These are phyloP conservation scores for Capsella rubella DNA, from an alignment of 441 rosid species.

Conservation along the genomic window DNA sequence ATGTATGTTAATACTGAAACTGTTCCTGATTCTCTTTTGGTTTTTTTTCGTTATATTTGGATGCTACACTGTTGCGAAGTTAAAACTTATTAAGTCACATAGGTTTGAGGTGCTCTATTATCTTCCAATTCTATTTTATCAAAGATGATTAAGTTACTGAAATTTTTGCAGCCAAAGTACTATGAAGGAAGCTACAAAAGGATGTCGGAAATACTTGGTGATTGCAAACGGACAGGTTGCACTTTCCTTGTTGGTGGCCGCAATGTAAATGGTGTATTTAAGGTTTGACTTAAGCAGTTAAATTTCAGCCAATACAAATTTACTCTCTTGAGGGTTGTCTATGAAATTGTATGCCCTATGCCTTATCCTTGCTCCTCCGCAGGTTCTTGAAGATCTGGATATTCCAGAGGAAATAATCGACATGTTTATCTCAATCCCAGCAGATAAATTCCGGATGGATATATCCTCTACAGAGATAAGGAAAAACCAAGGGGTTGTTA, in stretches of 20 bases:
- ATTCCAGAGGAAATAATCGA: slow-evolving; percentile 68
- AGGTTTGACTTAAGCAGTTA: slow-evolving; percentile 50
- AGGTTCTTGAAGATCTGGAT: slow-evolving; percentile 84
- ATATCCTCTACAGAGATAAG: slow-evolving; percentile 82
- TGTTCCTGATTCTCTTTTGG: background rate
- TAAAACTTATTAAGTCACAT: slow-evolving; percentile 17
- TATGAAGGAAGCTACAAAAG: slow-evolving; percentile 62
- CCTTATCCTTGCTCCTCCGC: slow-evolving; percentile 32
- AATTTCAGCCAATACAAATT: slow-evolving; percentile 1
- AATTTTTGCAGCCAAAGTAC: slow-evolving; percentile 73
- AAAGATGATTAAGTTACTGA: slow-evolving; percentile 1
- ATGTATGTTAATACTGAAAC: slow-evolving; percentile 53
- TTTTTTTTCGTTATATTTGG: slow-evolving; percentile 18
- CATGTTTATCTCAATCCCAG: slow-evolving; percentile 76
- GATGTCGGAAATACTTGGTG: slow-evolving; percentile 72
- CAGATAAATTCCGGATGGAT: slow-evolving; percentile 67
- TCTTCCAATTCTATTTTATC: slow-evolving; percentile 16
- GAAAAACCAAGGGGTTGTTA: slow-evolving; percentile 30
- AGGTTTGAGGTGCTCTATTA: slow-evolving; percentile 12
- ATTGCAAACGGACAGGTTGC: slow-evolving; percentile 82
- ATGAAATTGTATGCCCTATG: slow-evolving; percentile 11
- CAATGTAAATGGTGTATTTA: slow-evolving; percentile 74
- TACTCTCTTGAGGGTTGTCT: background rate
- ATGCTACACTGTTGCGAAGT: slow-evolving; percentile 3
- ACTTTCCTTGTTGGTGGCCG: slow-evolving; percentile 89